Conservation (phyloP, 352 stramenopile species). For the Globisporangium lucens region DNA sequence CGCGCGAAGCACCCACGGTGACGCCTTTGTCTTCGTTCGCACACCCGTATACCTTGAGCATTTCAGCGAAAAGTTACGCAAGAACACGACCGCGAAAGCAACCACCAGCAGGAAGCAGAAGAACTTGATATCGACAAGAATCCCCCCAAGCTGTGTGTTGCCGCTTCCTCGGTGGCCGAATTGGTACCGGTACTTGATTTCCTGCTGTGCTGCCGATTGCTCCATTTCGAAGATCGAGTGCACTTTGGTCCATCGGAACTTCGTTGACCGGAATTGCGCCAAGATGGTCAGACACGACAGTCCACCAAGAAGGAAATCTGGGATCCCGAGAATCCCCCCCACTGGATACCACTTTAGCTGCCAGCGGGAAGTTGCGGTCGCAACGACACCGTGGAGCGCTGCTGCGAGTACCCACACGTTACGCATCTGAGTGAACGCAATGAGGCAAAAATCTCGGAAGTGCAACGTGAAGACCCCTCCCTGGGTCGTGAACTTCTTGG, state of each 20-base stretch:
- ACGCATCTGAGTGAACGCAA: constrained; percentile 43
- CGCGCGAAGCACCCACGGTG: constrained; percentile 15
- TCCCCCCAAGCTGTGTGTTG: constrained; percentile 22
- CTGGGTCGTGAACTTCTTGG: constrained; percentile 28
- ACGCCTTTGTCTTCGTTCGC: not conserved
- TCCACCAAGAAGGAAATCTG: constrained; percentile 33
- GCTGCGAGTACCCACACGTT: constrained; percentile 41
- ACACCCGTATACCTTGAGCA: constrained; percentile 1
- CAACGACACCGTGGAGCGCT: constrained; percentile 25
- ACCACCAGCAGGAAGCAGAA: constrained; percentile 23
- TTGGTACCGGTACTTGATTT: constrained; percentile 20
- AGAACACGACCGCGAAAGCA: not conserved
- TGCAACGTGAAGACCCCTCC: constrained; percentile 26
- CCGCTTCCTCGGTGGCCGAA: constrained; percentile 20
- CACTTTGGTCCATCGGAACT: constrained; percentile 8
- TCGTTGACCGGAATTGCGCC: constrained; percentile 20
- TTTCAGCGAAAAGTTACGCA: not conserved
- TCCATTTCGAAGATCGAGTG: constrained; percentile 10
- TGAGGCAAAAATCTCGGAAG: constrained; percentile 22
- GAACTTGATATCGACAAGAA: constrained; percentile 34
- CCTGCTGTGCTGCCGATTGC: constrained; percentile 1
- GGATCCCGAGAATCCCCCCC: constrained; percentile 25
- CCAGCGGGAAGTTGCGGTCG: constrained; percentile 17
- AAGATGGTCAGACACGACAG: constrained; percentile 33
- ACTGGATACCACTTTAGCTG: constrained; percentile 12